Evolutionary conservation across 2,329 filamentous ascomycete genomes (phyloP).

Genomic region (Phaeosphaeria sp.): DNA sequence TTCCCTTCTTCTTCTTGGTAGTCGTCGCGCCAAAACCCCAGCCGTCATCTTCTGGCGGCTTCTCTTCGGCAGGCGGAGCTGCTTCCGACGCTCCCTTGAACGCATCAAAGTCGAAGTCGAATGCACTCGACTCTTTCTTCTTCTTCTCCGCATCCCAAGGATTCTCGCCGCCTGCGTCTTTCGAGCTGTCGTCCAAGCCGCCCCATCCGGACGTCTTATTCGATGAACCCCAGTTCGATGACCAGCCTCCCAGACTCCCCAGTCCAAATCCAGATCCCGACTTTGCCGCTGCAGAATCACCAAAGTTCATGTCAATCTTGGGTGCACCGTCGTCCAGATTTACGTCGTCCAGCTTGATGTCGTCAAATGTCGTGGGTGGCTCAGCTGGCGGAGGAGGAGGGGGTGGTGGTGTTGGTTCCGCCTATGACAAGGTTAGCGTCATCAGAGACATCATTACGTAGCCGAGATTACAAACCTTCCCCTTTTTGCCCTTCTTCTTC

Average conservation of each 20-base stretch:
- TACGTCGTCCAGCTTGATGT: conserved; percentile 54
- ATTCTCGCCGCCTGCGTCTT: conserved; percentile 43
- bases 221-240: conserved; percentile 34
- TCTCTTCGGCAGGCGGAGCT: conserved; percentile 27
- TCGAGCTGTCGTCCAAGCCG: conserved; percentile 35
- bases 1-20: conserved; percentile 53
- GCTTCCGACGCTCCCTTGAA: conserved; percentile 25
- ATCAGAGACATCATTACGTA: conserved; percentile 38
- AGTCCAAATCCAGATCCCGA: conserved; percentile 30
- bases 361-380: conserved; percentile 51
- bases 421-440: conserved; percentile 39
- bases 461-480: conserved; percentile 47
- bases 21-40: conserved; percentile 41
- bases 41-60: conserved; percentile 35
- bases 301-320: conserved; percentile 57
- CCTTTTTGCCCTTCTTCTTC: conserved; percentile 51
- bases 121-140: conserved; percentile 43
- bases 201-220: conserved; percentile 35
- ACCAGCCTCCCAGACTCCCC: conserved; percentile 28
- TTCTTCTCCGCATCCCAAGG: conserved; percentile 46
- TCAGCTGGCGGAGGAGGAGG: conserved; percentile 36
- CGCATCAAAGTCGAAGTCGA: conserved; percentile 47
- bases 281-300: conserved; percentile 34
- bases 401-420: conserved; percentile 32
- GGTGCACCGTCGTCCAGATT: conserved; percentile 38